phyloP scores from a whole-genome alignment of 2,329 filamentous ascomycete species.

The Aspergillus caelatus region DNA sequence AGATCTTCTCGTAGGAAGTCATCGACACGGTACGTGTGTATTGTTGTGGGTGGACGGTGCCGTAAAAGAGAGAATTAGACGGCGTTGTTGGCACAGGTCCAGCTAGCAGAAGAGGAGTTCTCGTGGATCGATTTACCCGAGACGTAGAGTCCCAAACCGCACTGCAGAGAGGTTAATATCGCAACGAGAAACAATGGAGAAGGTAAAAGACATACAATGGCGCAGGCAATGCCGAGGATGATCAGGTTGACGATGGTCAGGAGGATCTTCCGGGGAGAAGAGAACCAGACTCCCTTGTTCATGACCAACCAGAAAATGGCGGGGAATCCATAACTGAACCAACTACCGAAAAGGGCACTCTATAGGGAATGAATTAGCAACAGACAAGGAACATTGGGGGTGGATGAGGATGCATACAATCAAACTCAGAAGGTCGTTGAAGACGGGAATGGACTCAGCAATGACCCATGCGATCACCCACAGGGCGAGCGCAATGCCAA shows the following conservation, averaged over 20 bases:
- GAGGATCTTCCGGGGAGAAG: slow-evolving; percentile 44
- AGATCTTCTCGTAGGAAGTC: neutral
- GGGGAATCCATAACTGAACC: slow-evolving; percentile 62
- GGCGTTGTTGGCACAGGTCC: slow-evolving; percentile 44
- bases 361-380: slow-evolving; percentile 24
- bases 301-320: slow-evolving; percentile 53
- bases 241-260: slow-evolving; percentile 48
- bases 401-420: slow-evolving; percentile 43
- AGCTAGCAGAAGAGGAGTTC: slow-evolving; percentile 35
- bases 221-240: slow-evolving; percentile 39
- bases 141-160: slow-evolving; percentile 46
- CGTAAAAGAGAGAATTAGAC: neutral
- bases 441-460: slow-evolving; percentile 69
- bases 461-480: slow-evolving; percentile 69
- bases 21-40: neutral
- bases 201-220: slow-evolving; percentile 25
- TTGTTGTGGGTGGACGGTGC: neutral
- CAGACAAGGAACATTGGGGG: neutral
- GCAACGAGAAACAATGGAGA: neutral
- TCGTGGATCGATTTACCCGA: slow-evolving; percentile 43
- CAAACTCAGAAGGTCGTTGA: slow-evolving; percentile 66
- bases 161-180: slow-evolving; percentile 26
- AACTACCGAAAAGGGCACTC: slow-evolving; percentile 63
- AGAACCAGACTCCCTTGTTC: slow-evolving; percentile 46
- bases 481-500: slow-evolving; percentile 55